A percentile compares a stretch with the other conserved stretches of the same genome.
Conservation (phyloP, 2,329 filamentous ascomycete species). For the Ampelomyces quisqualis region DNA sequence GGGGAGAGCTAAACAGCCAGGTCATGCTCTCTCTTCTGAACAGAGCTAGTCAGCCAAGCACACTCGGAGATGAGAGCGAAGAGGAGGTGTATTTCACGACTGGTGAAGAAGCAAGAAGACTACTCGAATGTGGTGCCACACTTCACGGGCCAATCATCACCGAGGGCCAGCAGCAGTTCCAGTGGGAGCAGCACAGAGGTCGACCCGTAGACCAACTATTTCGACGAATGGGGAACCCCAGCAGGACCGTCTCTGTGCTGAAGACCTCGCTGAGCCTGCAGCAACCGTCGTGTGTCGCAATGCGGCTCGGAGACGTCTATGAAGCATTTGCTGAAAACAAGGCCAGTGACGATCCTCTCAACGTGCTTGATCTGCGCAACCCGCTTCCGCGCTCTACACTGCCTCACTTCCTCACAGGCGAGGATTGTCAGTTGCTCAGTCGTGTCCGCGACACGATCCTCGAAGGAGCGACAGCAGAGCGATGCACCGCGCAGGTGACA, state of each 20-base stretch:
- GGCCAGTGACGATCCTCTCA: slow-evolving; percentile 9
- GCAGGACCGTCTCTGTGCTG: slow-evolving; percentile 9
- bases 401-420: slow-evolving; percentile 7
- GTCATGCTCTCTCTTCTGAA: slow-evolving; percentile 13
- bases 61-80: slow-evolving; percentile 5
- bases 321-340: slow-evolving; percentile 7
- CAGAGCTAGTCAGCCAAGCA: slow-evolving; percentile 9
- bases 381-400: slow-evolving; percentile 11
- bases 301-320: slow-evolving; percentile 6
- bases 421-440: slow-evolving; percentile 6
- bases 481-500: slow-evolving; percentile 8
- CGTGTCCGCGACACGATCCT: slow-evolving; percentile 3
- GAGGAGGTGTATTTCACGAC: slow-evolving; percentile 13
- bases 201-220: slow-evolving; percentile 16
- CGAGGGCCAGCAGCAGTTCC: slow-evolving; percentile 16
- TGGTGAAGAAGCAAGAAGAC: slow-evolving; percentile 12
- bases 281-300: slow-evolving; percentile 6
- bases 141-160: slow-evolving; percentile 15
- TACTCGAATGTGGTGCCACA: slow-evolving; percentile 4
- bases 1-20: slow-evolving; percentile 13
- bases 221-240: slow-evolving; percentile 8
- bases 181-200: slow-evolving; percentile 12
- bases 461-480: slow-evolving; percentile 10
- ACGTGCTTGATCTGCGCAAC: slow-evolving; percentile 14
- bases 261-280: slow-evolving; percentile 9